Conservation (phyloP, 2,329 filamentous ascomycete species). For the Ophiosphaerella herpotricha region DNA sequence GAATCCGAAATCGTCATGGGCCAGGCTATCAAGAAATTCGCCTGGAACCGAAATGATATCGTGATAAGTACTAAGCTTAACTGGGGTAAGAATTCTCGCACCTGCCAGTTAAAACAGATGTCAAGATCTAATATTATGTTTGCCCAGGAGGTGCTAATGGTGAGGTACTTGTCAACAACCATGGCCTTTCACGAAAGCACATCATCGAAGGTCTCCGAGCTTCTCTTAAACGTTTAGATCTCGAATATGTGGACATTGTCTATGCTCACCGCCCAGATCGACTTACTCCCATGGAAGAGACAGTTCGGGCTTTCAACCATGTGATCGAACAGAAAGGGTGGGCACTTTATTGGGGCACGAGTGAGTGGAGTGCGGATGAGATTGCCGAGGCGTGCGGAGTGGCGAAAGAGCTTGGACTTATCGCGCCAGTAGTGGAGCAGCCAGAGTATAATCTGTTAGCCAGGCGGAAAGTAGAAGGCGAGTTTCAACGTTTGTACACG, state of each 20-base stretch:
- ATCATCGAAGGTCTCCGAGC: conserved; percentile 68
- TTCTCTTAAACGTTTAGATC: conserved; percentile 61
- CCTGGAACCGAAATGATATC: conserved; percentile 57
- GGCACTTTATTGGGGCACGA: conserved; percentile 69
- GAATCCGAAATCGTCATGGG: conserved; percentile 62
- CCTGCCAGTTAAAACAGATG: too few species aligned
- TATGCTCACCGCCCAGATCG: conserved; percentile 73
- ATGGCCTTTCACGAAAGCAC: conserved; percentile 71
- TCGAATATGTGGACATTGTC: conserved; percentile 70
- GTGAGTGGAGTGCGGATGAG: conserved; percentile 63
- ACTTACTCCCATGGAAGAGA: conserved; percentile 72
- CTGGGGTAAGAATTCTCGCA: too few species aligned
- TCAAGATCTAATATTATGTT: too few species aligned
- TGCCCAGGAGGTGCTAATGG: too few species aligned
- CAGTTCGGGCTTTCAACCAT: conserved; percentile 72
- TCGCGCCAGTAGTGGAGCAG: conserved; percentile 57
- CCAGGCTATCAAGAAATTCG: conserved; percentile 59
- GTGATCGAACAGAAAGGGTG: conserved; percentile 66
- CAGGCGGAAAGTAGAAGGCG: conserved; percentile 62
- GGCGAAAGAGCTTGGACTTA: conserved; percentile 63
- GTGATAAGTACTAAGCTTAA: conserved; percentile 53
- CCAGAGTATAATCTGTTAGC: conserved; percentile 64
- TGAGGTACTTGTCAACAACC: conserved; percentile 59
- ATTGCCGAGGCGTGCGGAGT: conserved; percentile 65
- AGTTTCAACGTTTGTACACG: conserved; percentile 60